Evolutionary conservation across 805 yeast genomes (phyloP).

Genomic region (Nakazawaea populi): DNA sequence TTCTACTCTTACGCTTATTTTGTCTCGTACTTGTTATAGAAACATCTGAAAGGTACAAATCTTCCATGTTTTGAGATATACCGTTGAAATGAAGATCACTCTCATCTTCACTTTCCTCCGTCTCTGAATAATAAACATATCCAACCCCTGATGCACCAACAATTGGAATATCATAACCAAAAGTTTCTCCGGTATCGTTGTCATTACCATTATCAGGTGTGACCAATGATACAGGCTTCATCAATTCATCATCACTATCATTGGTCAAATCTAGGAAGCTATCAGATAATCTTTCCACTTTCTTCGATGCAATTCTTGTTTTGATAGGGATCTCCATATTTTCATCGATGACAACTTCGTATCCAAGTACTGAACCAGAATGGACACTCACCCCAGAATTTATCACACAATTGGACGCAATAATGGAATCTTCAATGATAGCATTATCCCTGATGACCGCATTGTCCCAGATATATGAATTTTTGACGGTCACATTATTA

Average conservation of each 20-base stretch:
- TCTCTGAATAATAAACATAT: conserved; percentile 27
- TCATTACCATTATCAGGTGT: no score
- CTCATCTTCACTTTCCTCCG: conserved; percentile 38
- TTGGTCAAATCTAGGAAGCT: conserved; percentile 21
- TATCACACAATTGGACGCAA: conserved; percentile 61
- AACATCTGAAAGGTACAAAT: conserved; percentile 44
- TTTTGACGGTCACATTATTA: conserved; percentile 58
- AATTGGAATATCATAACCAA: conserved; percentile 20
- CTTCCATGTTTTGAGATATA: conserved; percentile 35
- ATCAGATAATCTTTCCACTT: conserved; percentile 27
- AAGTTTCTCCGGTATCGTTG: conserved; percentile 5
- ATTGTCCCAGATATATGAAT: conserved; percentile 87
- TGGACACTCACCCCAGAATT: conserved; percentile 45
- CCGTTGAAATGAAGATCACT: conserved; percentile 31
- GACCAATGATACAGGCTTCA: neutral
- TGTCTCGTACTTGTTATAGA: conserved; percentile 42
- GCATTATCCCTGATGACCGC: conserved; percentile 64
- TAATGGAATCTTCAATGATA: conserved; percentile 53
- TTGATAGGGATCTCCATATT: conserved; percentile 41
- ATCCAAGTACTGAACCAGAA: conserved; percentile 79
- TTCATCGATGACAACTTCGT: conserved; percentile 59
- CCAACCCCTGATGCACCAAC: conserved; percentile 50
- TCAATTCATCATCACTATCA: conserved; percentile 21
- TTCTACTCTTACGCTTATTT: conserved; percentile 32
- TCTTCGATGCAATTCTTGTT: conserved; percentile 46